A percentile compares a stretch with the other conserved stretches of the same genome.
These are phyloP conservation scores for Pleurotus tuber-regium DNA, from an alignment of 768 basidiomycete species.

Conservation along the genomic window DNA sequence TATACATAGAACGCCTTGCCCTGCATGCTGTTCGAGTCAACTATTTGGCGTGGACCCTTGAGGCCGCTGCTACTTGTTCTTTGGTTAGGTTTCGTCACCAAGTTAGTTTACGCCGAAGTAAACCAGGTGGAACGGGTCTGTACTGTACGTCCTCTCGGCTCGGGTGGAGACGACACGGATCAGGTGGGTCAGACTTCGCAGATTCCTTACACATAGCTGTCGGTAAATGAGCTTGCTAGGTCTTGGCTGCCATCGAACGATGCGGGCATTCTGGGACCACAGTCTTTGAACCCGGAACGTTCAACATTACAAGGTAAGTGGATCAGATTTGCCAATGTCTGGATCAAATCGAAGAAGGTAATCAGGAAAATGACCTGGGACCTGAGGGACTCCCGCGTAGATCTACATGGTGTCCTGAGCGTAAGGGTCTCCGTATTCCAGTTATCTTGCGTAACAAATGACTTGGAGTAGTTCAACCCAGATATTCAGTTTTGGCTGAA, in stretches of 20 bases:
- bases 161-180: slow-evolving; percentile 37
- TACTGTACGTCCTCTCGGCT: slow-evolving; percentile 31
- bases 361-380: slow-evolving; percentile 57
- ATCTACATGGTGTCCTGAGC: slow-evolving; percentile 44
- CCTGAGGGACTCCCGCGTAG: slow-evolving; percentile 38
- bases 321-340: not conserved
- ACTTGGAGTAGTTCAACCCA: slow-evolving; percentile 44
- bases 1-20: not conserved
- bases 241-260: slow-evolving; percentile 43
- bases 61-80: not conserved
- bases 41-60: too few species aligned
- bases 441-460: too few species aligned
- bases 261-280: slow-evolving; percentile 49
- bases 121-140: slow-evolving; percentile 15
- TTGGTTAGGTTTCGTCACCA: not conserved
- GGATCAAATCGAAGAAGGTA: not conserved
- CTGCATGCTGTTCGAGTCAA: too few species aligned
- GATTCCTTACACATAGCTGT: not conserved
- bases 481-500: slow-evolving; percentile 57
- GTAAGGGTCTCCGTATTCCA: too few species aligned
- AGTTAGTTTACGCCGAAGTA: not conserved
- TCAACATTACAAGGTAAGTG: slow-evolving; percentile 49
- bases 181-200: slow-evolving; percentile 23
- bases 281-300: slow-evolving; percentile 41
- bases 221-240: slow-evolving; percentile 24